Base-by-base conservation (phyloP, 495 filamentous ascomycete species). In the Aspergillus incahuasiensis region DNA sequence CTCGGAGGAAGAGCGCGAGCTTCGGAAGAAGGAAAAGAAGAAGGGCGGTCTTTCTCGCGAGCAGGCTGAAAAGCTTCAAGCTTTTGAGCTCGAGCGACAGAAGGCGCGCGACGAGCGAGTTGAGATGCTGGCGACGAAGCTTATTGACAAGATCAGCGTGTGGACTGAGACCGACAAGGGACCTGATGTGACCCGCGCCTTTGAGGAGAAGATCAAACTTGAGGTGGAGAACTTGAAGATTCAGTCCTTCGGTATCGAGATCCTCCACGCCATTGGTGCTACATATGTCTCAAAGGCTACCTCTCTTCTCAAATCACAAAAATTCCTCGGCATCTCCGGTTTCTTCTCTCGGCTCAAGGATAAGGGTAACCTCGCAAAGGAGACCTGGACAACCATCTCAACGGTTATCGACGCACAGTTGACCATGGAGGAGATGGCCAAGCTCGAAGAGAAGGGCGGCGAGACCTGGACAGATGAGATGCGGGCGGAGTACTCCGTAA, bases 401-500 rank as follows among this genome's bases (percentile, higher is more conserved):
- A 95, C 89, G 18, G 94, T 94, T n/a, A 96, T 99, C 57, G 92
- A 96, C 63, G 94, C 94, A 42, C 94, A 99, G 71, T 84, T 95
- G 79, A 96, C 90, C 48, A 95, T 99, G 86, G 95, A 97, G 72
- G 94, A 97, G 69, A 97, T 99, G 94, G 91, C 91, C 21, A 91
- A 92, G 67, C 71, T 90, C 71, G 95, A 99, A 73, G 89, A 96
- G 77, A 86, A 86, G 64, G 94, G 94, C 18, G 94, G 94, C 19
- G 95, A 97, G 52, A 92, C 96, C 40, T 99, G 94, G 94, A 97
- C 94, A 9, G 94, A 97, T 60, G 95, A 99, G 83, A 91, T 88
- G 79, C 92, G 91, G 74, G 80, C 87, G n/a, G 94, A 99, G 73
- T 96, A 92, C 61, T 92, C 97, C 76, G 85, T 90, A 64, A 83